Percentiles rank a stretch among this genome's conserved stretches.
phyloP scores from a whole-genome alignment of 1,284 basidiomycete genomes.

The Leucoagaricus sp. region DNA sequence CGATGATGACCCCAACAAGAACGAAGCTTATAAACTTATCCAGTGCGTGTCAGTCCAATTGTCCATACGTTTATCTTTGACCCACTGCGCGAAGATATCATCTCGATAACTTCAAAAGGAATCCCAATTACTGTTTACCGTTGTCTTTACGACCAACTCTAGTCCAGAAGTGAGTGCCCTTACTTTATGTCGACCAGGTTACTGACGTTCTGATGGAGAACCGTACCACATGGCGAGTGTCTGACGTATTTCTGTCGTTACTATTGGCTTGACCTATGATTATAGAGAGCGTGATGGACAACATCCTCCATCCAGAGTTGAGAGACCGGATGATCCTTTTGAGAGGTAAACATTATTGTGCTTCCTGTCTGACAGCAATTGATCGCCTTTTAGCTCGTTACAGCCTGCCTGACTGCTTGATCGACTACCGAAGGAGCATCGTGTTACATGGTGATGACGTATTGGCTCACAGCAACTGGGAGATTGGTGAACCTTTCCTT shows the following conservation, averaged over 20 bases:
- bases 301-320: constrained; percentile 83
- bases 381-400: constrained; percentile 58
- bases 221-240: constrained; percentile 77
- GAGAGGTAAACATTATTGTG: constrained; percentile 53
- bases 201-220: constrained; percentile 43
- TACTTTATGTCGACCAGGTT: constrained; percentile 2
- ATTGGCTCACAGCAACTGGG: constrained; percentile 86
- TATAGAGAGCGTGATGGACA: constrained; percentile 85
- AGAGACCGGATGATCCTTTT: constrained; percentile 88
- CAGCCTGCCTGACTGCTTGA: constrained; percentile 73
- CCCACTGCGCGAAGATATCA: constrained; percentile 60
- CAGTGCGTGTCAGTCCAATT: constrained; percentile 45
- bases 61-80: neutral
- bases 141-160: constrained; percentile 83
- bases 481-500: constrained; percentile 82
- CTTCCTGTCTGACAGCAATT: constrained; percentile 22
- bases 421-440: constrained; percentile 66
- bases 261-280: constrained; percentile 12
- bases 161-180: constrained; percentile 65
- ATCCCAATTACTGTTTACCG: constrained; percentile 84
- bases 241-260: neutral
- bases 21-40: constrained; percentile 82
- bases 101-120: constrained; percentile 82
- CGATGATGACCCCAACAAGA: constrained; percentile 66
- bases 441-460: constrained; percentile 88